Base-by-base conservation (phyloP, 148 eudicot genomes). In the Rhododendron kiyosumense region DNA sequence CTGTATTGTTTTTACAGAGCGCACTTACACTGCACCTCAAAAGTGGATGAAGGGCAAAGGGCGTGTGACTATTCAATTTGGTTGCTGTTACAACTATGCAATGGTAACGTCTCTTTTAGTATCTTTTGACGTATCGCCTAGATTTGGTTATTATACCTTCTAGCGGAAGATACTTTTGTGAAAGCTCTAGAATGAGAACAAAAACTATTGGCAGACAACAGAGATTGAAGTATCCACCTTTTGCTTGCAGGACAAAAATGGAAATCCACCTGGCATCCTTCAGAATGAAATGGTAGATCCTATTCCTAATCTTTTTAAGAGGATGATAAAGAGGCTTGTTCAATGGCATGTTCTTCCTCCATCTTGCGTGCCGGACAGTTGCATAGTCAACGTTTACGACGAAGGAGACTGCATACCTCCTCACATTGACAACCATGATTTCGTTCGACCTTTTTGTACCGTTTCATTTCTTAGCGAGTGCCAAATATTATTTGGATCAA, bases 41-140 rank as follows among this genome's bases (percentile, higher is more conserved):
- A 97, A 94, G 92, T 95, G 99, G 99, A 97, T 95, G 99, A 93
- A 91, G 86, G 98, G 98, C 78, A 97, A 97, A 81, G 99, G 99
- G 41, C 98, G 98, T 15, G 93, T 94, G 78, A 97, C 98, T 78
- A 90, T 97, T 61, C 99, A 97, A 81, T 97, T 97, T 88, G 97
- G 97, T 84, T 94, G 97, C 89, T 93, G 97, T 79, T 94, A 94
- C 87, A 94, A 94, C 82, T 93, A 94, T 83, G 94, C 95, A 13
- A 82, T 77, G 52, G 95, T 93, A 87, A 90, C 92, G 81, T 86
- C 59, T 59, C 81, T 84, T 3, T 36, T 22, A 48, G 18, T 32
- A 30, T 65, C 22, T 32, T 30, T 71, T 0, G 9, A 71, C 34
- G 22, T 32, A 71, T 71, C 7, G 3, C 15, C 36, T 71, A 4